Base-by-base conservation (phyloP, 2,329 filamentous ascomycete species). In the Parascedosporium putredinis region DNA sequence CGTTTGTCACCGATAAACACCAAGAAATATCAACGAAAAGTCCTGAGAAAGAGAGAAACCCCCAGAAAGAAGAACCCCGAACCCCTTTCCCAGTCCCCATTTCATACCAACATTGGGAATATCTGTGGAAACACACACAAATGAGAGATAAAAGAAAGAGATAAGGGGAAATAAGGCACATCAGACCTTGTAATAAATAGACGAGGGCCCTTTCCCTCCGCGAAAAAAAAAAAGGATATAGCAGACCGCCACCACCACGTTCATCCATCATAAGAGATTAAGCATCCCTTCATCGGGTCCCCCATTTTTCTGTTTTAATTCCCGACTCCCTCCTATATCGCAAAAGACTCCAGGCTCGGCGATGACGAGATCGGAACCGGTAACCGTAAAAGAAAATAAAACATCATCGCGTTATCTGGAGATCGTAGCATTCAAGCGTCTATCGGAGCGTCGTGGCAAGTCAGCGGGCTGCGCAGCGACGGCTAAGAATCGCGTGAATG, bases 81-180 rank as follows among this genome's bases (percentile, higher is more conserved):
- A 34, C 8, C 27, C 48, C 33, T 42, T 36, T 18, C 23, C 22
- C 7, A 12, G 4, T 12, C 33, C 12, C 43, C 43, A 45, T 27
- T 45, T 40, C 33, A 34, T 48, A 48, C 46, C 46, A 27, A 38
- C 20, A 27, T 42, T 42, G 31, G 51, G 47, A 48, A 50, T 49
- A 51, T 48, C 50, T 53, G 53, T 52, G 50, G 50, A 50, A 52
- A 54, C 46, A 54, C 50, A 48, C 42, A 45, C 44, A 23, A 20
- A 33, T 45, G 51, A 52, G 22, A 25, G 18, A 34, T 31, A 18
- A 45, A 27, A 36, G 42, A 49, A 18, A 9, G 52, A 51, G 36
- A 38, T 18, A 51, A 50, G 42, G 25, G 4, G 24, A 43, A 29
- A 46, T 38, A 51, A 34, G n/a, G n/a, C n/a, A n/a, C n/a, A n/a